Base-by-base conservation (phyloP, 2,329 filamentous ascomycete species). In the Fusarium abutilonis region DNA sequence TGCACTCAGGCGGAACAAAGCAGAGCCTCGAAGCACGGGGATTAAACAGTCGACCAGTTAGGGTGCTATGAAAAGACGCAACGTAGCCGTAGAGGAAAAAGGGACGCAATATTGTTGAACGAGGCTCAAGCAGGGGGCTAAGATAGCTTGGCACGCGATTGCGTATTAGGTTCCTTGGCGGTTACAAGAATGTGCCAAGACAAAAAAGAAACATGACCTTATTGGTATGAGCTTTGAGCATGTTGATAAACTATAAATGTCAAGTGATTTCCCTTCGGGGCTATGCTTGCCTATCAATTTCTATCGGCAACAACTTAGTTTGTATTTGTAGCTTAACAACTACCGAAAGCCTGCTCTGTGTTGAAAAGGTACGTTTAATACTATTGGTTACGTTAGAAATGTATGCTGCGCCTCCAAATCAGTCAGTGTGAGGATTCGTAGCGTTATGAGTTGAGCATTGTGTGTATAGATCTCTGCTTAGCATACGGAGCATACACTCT, bases 141-240 rank as follows among this genome's bases (percentile, higher is more conserved):
- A 60, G 55, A 6, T 13, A 32, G 39, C 56, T 60, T 60, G 48
- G 56, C 56, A 60, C 38, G 19, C 10, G 5, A n/a, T 17, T 26
- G n/a, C 8, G 19, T 39, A 9, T 49, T 6, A 31, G 7, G 15
- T 4, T 38, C 29, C 55, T 60, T 60, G 56, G 56, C 56, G 17
- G 10, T 26, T 21, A 34, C 40, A 31, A 29, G 43, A 28, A 44
- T 40, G 32, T 8, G 8, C 49, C 39, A 17, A 23, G 38, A 14
- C 28, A 26, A 26, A 2, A 26, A 26, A 26, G 23, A 26, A 8
- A 26, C 28, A 29, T 29, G 7, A 29, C 10, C 23, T 29, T 29
- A 13, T 29, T 29, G 9, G 28, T 29, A 4, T 29, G 28, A 4
- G 9, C 9, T n/a, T 11, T 23, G 4, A 23, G 4, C 21, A 23